phyloP scores from a whole-genome alignment of 176 grass and related monocot species.

The Lolium rigidum region DNA sequence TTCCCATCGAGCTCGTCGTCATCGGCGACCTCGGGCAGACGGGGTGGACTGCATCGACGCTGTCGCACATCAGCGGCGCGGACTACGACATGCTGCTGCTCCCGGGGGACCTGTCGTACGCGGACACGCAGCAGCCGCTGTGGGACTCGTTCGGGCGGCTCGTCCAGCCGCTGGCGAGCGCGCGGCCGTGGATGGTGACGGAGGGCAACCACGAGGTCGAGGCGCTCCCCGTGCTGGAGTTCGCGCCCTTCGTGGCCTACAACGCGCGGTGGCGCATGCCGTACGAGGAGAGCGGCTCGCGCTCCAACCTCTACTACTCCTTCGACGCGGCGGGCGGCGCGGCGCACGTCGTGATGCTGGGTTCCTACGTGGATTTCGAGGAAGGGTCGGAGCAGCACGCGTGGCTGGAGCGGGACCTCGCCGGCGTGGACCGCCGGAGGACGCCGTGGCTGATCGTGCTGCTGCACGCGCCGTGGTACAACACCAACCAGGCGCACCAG shows the following conservation, averaged over 20 bases:
- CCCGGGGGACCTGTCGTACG: conserved; percentile 87
- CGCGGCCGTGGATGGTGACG: conserved; percentile 86
- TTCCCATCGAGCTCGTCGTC: conserved; percentile 64
- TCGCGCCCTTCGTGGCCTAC: conserved; percentile 63
- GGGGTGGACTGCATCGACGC: conserved; percentile 77
- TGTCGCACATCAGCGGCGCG: conserved; percentile 50
- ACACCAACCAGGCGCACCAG: conserved; percentile 72
- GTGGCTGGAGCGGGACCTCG: conserved; percentile 66
- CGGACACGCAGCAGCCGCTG: conserved; percentile 65
- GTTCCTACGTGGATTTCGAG: conserved; percentile 55
- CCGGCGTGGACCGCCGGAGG: conserved; percentile 51
- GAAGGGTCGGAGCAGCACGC: conserved; percentile 54
- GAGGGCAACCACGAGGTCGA: conserved; percentile 84
- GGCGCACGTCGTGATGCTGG: conserved; percentile 73
- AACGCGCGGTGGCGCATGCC: conserved; percentile 87
- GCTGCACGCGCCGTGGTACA: conserved; percentile 89
- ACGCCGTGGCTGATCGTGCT: conserved; percentile 69
- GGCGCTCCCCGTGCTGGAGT: conserved; percentile 37
- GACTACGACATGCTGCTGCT: conserved; percentile 84
- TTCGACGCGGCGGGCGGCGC: conserved; percentile 69
- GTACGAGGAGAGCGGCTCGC: conserved; percentile 59
- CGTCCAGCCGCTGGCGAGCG: conserved; percentile 69
- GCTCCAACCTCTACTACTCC: conserved; percentile 83
- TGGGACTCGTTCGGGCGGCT: conserved; percentile 86
- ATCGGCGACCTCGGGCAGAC: conserved; percentile 80